Percentiles rank a stretch among this genome's conserved stretches.
Conservation (phyloP, 768 basidiomycete species). For the Gymnopilus dilepis region DNA sequence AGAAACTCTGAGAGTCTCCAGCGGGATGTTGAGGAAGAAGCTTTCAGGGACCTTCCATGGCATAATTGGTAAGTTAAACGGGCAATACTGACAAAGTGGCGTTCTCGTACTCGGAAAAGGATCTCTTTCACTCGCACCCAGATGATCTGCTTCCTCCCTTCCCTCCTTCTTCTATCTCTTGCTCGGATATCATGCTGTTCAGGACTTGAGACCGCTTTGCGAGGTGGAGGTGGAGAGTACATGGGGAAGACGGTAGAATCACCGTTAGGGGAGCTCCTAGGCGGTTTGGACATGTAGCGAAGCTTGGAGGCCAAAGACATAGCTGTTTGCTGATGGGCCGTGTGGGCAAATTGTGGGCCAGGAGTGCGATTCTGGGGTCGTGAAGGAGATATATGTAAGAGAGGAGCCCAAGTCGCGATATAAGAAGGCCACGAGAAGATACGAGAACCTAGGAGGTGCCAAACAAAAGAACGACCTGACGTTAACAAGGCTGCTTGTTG, state of each 20-base stretch:
- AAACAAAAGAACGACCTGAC: slow-evolving; percentile 4
- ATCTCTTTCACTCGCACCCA: slow-evolving; percentile 26
- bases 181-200: background rate
- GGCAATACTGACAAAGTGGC: background rate
- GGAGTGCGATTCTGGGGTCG: background rate
- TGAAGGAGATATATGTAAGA: background rate
- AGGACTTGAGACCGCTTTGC: background rate
- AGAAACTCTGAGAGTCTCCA: slow-evolving; percentile 17
- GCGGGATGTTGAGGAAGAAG: slow-evolving; percentile 28
- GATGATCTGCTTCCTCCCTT: slow-evolving; percentile 3
- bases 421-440: slow-evolving; percentile 1
- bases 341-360: background rate
- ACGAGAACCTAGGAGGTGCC: background rate
- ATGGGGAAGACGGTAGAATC: slow-evolving; percentile 9
- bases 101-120: slow-evolving; percentile 31
- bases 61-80: slow-evolving; percentile 6
- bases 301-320: slow-evolving; percentile 13
- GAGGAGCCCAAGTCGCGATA: background rate
- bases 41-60: slow-evolving; percentile 19
- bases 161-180: background rate
- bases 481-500: background rate
- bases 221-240: background rate
- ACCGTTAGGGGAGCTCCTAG: slow-evolving; percentile 12
- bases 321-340: slow-evolving; percentile 7
- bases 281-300: slow-evolving; percentile 6